Conservation (phyloP, 2,329 filamentous ascomycete species). For the Alternaria alternata region DNA sequence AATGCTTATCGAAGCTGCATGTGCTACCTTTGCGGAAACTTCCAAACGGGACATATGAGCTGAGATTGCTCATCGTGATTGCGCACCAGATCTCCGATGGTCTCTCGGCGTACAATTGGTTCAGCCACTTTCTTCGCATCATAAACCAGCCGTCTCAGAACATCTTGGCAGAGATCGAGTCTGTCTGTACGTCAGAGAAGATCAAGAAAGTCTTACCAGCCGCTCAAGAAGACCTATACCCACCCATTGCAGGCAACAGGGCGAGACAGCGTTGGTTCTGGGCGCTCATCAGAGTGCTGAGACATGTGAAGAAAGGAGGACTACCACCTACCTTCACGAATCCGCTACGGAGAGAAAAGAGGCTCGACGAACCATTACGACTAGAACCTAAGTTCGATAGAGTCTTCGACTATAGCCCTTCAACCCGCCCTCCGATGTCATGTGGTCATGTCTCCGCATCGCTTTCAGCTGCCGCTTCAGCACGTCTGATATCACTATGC, state of each 20-base stretch:
- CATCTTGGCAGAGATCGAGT: constrained; percentile 19
- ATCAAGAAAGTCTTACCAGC: constrained; percentile 49
- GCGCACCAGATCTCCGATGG: constrained; percentile 58
- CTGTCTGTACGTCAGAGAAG: constrained; percentile 1
- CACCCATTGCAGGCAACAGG: constrained; percentile 46
- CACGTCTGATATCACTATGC: constrained; percentile 51
- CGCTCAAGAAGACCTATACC: constrained; percentile 59
- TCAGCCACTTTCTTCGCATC: constrained; percentile 49
- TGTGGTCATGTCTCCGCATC: constrained; percentile 42
- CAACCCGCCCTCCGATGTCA: constrained; percentile 48
- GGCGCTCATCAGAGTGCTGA: constrained; percentile 55
- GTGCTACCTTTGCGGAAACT: constrained; percentile 45
- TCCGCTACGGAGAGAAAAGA: constrained; percentile 46
- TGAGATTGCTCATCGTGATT: constrained; percentile 52
- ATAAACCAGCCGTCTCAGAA: constrained; percentile 23
- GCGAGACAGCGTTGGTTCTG: constrained; percentile 59
- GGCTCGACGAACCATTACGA: constrained; percentile 22
- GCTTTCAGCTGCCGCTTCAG: constrained; percentile 45
- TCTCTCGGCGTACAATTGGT: constrained; percentile 53
- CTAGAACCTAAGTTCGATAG: constrained; percentile 44
- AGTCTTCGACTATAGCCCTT: constrained; percentile 51
- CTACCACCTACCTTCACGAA: constrained; percentile 54
- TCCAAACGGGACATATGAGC: constrained; percentile 33
- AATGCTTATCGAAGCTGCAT: constrained; percentile 51
- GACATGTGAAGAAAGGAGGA: constrained; percentile 51